Evolutionary conservation across 2,329 filamentous ascomycete genomes (phyloP), one percentile per base, ranked within the genome.

Genomic region (Colletotrichum godetiae): DNA sequence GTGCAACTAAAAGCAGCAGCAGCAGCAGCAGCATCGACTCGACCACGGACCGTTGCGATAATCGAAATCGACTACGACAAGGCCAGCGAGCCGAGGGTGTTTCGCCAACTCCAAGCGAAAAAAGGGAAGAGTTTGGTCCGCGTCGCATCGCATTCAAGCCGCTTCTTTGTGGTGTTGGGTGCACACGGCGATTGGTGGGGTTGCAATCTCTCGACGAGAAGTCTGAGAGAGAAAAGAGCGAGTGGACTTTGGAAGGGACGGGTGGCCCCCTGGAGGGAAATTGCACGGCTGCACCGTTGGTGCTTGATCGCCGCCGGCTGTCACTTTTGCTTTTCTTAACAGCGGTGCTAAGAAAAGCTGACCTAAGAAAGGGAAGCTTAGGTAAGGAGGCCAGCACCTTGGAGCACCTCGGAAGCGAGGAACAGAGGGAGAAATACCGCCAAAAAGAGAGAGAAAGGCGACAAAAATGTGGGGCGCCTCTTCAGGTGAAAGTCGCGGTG

Each of bases 261-360:
- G 27, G 2, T 27, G 27, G 52, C 60, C 60, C 60, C 60, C 60
- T 62, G 60, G 60, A 24, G 27, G 42, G 42, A 62, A 52, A 62
- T 62, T 62, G 60, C 42, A 46, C 19, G 11, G 53, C 8, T 42
- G 37, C 37, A 15, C 13, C 10, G 37, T 42, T 42, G 42, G 42
- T 49, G 42, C 42, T 49, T 22, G 42, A 49, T 49, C 42, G 42
- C 42, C 42, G 42, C 10, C 19, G 42, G 42, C 42, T 49, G 42
- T 49, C 42, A 11, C 42, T 49, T 49, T 49, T 49, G 42, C 42
- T 19, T 49, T 49, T 49, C 42, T 49, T 22, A 49, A 22, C 42
- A 22, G 19, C 42, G 19, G 19, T 49, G 42, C 42, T 49, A 49
- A 49, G 42, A 49, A 49, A 11, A 49, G 42, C 42, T n/a, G 59